Conservation (phyloP, 441 rosid genomes). For the Mallotus japonicus region DNA sequence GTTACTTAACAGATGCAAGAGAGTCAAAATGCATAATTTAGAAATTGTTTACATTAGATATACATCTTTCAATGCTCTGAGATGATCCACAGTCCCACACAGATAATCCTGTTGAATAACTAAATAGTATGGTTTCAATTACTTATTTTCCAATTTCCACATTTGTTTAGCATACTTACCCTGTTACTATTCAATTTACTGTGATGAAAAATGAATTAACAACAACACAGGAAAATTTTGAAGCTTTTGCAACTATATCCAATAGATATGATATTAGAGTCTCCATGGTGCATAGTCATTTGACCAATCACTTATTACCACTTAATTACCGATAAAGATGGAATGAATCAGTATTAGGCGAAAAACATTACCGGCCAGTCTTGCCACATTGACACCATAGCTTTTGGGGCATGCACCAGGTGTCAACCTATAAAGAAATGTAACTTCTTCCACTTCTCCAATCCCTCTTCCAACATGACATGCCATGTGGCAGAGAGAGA, state of each 20-base stretch:
- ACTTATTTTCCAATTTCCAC: neutral
- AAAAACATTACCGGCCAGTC: constrained; percentile 72
- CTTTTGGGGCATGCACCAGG: constrained; percentile 95
- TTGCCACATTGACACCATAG: constrained; percentile 96
- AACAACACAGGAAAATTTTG: neutral
- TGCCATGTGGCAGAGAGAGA: constrained; percentile 90
- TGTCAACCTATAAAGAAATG: constrained; percentile 81
- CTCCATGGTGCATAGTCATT: neutral
- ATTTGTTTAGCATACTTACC: neutral
- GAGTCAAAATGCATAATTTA: neutral
- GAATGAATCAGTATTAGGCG: neutral
- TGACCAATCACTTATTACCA: neutral
- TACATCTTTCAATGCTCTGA: neutral
- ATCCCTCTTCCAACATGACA: constrained; percentile 78
- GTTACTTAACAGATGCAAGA: neutral
- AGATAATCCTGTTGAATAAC: neutral
- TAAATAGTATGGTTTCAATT: neutral
- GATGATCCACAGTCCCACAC: neutral
- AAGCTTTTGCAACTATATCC: neutral
- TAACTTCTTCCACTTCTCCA: constrained; percentile 77
- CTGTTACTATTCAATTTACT: neutral
- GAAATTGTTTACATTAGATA: neutral
- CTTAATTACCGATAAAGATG: constrained; percentile 3
- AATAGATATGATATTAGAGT: neutral
- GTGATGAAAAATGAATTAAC: neutral